Conservation (phyloP, 768 basidiomycete genomes). For the Cyclocybe cylindracea region DNA sequence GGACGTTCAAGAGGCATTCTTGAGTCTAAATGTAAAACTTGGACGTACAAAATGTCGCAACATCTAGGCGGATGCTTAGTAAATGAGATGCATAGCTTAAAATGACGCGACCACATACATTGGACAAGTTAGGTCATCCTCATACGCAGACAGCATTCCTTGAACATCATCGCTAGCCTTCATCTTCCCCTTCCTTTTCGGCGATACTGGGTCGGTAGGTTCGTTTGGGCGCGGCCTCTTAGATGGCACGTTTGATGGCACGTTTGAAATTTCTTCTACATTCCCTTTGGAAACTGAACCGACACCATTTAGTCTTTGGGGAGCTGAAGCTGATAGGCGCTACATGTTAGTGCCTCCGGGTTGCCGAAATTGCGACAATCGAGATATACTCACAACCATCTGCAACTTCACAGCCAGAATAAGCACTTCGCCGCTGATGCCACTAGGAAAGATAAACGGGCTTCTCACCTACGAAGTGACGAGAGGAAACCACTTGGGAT, state of each 20-base stretch:
- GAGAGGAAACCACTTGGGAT: constrained; percentile 7
- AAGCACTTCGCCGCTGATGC: not conserved
- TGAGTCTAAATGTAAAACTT: constrained; percentile 3
- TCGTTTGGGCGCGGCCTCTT: constrained; percentile 17
- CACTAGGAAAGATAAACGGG: not conserved
- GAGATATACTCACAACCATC: not conserved
- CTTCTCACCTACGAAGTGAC: constrained; percentile 9
- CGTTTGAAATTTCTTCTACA: constrained; percentile 5
- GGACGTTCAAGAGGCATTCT: not conserved
- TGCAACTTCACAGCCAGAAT: not conserved
- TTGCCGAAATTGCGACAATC: not conserved
- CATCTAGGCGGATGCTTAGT: constrained; percentile 45
- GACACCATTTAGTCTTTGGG: not conserved
- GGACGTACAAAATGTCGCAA: constrained; percentile 65
- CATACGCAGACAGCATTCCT: constrained; percentile 46
- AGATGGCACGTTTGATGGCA: constrained; percentile 6
- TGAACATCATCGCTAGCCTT: constrained; percentile 27
- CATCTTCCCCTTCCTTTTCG: constrained; percentile 43
- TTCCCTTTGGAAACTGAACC: not conserved
- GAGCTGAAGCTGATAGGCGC: constrained; percentile 2
- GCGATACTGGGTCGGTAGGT: constrained; percentile 10
- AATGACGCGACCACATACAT: constrained; percentile 49
- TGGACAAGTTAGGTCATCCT: constrained; percentile 68
- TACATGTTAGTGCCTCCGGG: not conserved
- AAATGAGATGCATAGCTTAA: not conserved